A percentile compares a stretch with the other conserved stretches of the same genome.
Conservation (phyloP, 2,329 filamentous ascomycete genomes). For the Colletotrichum camelliae region DNA sequence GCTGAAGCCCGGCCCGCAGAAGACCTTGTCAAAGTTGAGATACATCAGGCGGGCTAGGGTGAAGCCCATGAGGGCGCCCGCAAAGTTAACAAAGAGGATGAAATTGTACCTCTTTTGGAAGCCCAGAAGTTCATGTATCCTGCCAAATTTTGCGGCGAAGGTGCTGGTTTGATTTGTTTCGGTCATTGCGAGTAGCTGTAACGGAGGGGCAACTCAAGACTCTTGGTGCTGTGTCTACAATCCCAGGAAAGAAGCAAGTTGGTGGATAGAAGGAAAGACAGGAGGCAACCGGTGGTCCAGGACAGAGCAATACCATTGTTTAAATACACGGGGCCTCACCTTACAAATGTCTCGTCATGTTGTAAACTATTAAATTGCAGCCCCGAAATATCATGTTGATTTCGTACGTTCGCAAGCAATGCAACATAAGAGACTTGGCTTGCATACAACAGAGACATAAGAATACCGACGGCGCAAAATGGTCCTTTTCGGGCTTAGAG, state of each 20-base stretch:
- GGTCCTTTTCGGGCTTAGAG: background rate
- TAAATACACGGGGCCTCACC: background rate
- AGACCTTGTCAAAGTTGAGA: slow-evolving; percentile 46
- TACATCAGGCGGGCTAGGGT: slow-evolving; percentile 51
- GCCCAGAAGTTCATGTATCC: background rate
- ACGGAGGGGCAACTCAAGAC: background rate
- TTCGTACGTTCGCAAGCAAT: background rate
- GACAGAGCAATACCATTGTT: background rate
- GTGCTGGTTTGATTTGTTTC: background rate
- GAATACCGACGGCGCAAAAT: background rate
- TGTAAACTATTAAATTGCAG: background rate
- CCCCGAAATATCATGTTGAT: background rate
- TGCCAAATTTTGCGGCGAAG: background rate
- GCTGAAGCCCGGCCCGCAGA: slow-evolving; percentile 26
- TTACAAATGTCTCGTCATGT: background rate
- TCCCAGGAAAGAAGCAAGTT: background rate
- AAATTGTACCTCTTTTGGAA: background rate
- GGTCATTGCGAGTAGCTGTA: background rate
- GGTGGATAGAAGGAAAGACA: background rate
- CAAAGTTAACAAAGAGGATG: slow-evolving; percentile 36
- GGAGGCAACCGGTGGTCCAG: background rate
- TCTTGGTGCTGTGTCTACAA: too few relatives aligned
- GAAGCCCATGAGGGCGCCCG: slow-evolving; percentile 49
- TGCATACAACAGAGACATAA: background rate
- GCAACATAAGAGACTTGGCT: background rate